Conservation (phyloP, 352 stramenopile genomes). For the Aphanomyces euteiches region DNA sequence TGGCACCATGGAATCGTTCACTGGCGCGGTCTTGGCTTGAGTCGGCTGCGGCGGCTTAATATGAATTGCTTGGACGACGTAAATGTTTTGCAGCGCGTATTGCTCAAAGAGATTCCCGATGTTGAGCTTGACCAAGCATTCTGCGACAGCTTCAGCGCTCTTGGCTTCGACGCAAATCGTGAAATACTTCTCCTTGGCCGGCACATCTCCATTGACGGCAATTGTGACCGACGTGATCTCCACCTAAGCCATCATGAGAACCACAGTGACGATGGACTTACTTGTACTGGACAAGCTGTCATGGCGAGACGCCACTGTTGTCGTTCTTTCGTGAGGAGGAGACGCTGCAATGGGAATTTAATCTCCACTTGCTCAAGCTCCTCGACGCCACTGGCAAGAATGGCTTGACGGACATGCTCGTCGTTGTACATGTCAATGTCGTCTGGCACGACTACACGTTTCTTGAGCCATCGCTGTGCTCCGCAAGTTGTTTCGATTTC, state of each 20-base stretch:
- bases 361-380: slow-evolving; percentile 31
- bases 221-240: slow-evolving; percentile 21
- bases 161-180: slow-evolving; percentile 30
- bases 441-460: slow-evolving; percentile 5
- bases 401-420: slow-evolving; percentile 22
- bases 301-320: slow-evolving; percentile 27
- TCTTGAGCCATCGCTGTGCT: slow-evolving; percentile 27
- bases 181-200: slow-evolving; percentile 13
- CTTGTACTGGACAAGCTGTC: slow-evolving; percentile 16
- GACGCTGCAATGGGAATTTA: slow-evolving; percentile 27
- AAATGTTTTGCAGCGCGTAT: slow-evolving; percentile 31
- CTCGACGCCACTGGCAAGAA: slow-evolving; percentile 26
- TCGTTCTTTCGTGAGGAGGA: slow-evolving; percentile 20
- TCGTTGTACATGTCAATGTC: slow-evolving; percentile 26
- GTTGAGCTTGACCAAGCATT: slow-evolving; percentile 27
- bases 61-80: slow-evolving; percentile 26
- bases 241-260: background rate
- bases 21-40: slow-evolving; percentile 2
- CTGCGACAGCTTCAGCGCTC: slow-evolving; percentile 22
- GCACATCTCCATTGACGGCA: background rate
- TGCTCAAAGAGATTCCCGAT: slow-evolving; percentile 26
- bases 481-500: slow-evolving; percentile 23
- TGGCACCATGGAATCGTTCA: slow-evolving; percentile 24
- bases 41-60: slow-evolving; percentile 4
- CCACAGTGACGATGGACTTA: background rate